Percentiles rank a stretch among this genome's conserved stretches.
Evolutionary conservation across 2,329 filamentous ascomycete genomes (phyloP).

Genomic region (Tolypocladium nubicola): DNA sequence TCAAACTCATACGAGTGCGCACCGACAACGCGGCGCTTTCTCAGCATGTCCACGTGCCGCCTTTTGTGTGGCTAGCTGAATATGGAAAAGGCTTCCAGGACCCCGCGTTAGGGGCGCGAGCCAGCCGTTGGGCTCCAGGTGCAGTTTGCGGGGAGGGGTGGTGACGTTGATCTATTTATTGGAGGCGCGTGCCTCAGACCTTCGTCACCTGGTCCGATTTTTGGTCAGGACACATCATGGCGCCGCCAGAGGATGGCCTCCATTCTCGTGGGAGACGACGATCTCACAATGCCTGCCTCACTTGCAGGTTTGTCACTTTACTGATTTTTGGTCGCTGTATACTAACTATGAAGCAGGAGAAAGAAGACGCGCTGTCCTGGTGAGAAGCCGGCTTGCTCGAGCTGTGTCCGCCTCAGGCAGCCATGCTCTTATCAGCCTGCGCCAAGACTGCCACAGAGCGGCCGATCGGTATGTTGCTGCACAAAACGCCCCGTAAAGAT

Average conservation of each 20-base stretch:
- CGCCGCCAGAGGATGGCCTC: constrained; percentile 18
- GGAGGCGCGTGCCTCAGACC: neutral
- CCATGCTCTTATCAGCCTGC: constrained; percentile 32
- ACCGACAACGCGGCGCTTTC: too few species aligned
- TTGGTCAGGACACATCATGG: constrained; percentile 12
- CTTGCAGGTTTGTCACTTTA: constrained; percentile 29
- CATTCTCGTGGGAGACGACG: constrained; percentile 23
- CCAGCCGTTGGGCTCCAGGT: too few species aligned
- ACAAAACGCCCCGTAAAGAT: neutral
- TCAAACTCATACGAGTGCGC: too few species aligned
- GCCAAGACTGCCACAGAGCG: constrained; percentile 24
- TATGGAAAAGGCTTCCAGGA: neutral
- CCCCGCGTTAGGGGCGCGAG: neutral
- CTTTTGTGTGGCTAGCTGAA: too few species aligned
- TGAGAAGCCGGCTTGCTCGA: constrained; percentile 39
- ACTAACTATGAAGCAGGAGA: constrained; percentile 16
- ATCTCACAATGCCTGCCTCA: constrained; percentile 32
- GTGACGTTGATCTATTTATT: neutral
- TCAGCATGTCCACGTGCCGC: too few species aligned
- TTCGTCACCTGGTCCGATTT: neutral
- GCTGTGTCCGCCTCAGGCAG: constrained; percentile 36
- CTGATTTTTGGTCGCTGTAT: neutral
- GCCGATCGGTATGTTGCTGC: constrained; percentile 29
- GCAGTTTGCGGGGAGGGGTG: neutral
- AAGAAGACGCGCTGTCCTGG: constrained; percentile 42